phyloP scores from a whole-genome alignment of 164 flowering plant genomes.

The Stephania cephalantha region DNA sequence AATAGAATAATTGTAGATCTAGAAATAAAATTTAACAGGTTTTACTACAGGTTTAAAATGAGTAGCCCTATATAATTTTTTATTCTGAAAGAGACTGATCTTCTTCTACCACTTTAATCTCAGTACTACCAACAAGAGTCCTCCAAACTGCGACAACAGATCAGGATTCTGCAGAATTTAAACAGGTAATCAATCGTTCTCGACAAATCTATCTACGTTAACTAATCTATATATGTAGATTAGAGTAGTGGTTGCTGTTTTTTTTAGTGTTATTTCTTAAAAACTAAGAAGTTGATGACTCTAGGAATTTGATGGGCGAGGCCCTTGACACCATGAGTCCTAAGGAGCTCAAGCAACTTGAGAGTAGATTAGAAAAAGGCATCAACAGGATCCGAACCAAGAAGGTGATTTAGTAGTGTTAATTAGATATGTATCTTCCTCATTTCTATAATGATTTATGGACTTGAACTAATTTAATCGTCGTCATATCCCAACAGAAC shows the following conservation, averaged over 20 bases:
- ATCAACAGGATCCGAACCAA: constrained; percentile 70
- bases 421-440: neutral
- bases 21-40: too few relatives aligned
- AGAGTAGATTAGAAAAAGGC: constrained; percentile 51
- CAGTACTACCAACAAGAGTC: constrained; percentile 91
- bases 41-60: too few relatives aligned
- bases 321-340: constrained; percentile 32
- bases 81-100: neutral
- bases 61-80: neutral
- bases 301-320: constrained; percentile 74
- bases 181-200: constrained; percentile 43
- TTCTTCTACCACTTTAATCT: constrained; percentile 5
- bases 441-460: neutral
- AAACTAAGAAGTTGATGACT: neutral
- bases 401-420: constrained; percentile 40
- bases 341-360: constrained; percentile 63
- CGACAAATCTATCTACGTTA: neutral
- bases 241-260: neutral
- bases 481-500: neutral
- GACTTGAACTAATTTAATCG: neutral
- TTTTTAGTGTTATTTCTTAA: too few relatives aligned
- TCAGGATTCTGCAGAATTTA: constrained; percentile 44
- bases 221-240: neutral
- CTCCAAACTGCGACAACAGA: constrained; percentile 50
- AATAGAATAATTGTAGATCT: too few relatives aligned